Conservation (phyloP, 441 rosid species). For the Breynia disticha region DNA sequence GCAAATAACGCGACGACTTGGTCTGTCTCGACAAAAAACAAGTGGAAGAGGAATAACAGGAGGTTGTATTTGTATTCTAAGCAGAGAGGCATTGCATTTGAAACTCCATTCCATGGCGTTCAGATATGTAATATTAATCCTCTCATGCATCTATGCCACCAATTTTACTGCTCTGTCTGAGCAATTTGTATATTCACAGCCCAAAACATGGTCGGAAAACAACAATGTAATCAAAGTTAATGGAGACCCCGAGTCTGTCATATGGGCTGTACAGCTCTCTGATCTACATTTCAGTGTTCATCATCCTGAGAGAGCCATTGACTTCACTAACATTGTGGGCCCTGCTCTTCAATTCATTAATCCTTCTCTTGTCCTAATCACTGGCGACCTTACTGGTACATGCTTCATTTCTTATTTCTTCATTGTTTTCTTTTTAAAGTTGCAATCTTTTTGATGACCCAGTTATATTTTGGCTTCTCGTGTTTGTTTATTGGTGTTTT, state of each 20-base stretch:
- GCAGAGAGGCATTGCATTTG: too few relatives aligned
- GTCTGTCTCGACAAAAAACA: too few relatives aligned
- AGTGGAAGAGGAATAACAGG: too few relatives aligned
- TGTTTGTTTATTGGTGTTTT: neutral
- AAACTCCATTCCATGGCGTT: too few relatives aligned
- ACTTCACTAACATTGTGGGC: slow-evolving; percentile 46
- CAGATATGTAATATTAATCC: too few relatives aligned
- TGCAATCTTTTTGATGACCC: neutral
- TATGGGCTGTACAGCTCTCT: slow-evolving; percentile 91
- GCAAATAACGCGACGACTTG: too few relatives aligned
- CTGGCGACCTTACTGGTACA: slow-evolving; percentile 96
- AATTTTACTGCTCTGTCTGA: too few relatives aligned
- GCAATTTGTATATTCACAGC: too few relatives aligned
- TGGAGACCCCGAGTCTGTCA: slow-evolving; percentile 57
- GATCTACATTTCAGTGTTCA: slow-evolving; percentile 97
- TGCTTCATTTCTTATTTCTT: neutral
- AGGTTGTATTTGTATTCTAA: too few relatives aligned
- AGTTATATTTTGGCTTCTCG: neutral
- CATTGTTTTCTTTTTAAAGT: too few relatives aligned
- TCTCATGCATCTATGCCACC: too few relatives aligned
- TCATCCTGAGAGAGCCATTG: slow-evolving; percentile 71
- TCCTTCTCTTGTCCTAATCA: slow-evolving; percentile 79
- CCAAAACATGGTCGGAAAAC: too few relatives aligned
- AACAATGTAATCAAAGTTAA: slow-evolving; percentile 39
- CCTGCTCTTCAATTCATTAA: slow-evolving; percentile 66